Base-by-base conservation (phyloP, 306 rosid species). In the Casuarina glauca region DNA sequence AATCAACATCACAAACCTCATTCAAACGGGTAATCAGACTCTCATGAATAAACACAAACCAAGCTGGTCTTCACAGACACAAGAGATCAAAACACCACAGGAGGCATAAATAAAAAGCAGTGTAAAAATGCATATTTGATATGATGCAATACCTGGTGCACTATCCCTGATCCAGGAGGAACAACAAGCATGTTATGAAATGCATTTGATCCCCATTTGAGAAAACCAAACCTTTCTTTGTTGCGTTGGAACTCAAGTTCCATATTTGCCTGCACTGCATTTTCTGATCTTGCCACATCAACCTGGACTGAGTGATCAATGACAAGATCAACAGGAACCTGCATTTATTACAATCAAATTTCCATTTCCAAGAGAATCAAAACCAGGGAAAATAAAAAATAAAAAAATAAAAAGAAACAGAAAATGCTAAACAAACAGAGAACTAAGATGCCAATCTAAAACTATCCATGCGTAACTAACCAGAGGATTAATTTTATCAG, bases 231-330 rank as follows among this genome's bases (percentile, higher is more conserved):
- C 48, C 98, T 86, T 78, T 94, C 98, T 51, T 76, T 88, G 88
- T 94, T 94, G 76, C 98, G 84, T 74, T 74, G 85, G 84, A 94
- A 94, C 70, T 94, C 98, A 82, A 88, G 82, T 82, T 92, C 97
- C 98, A 92, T 92, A 76, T 94, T 94, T 77, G 84, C 87, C 86
- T 92, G 97, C 80, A 94, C 97, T 3, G 98, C 98, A 52, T 94
- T 94, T 84, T 86, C 97, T 55, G 98, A 89, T 76, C 96, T 92
- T 5, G 98, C 96, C 73, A 94, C 93, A 84, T 94, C 97, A 19
- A 94, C 98, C 82, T 94, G 98, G 88, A 94, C 98, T 13, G 98
- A 94, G 89, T 94, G 98, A 84, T 94, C 98, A 86, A 94, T 94
- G 88, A 94, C 98, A 75, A 94, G 97, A 82, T 94, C 97, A 13